Base-by-base conservation (phyloP, 1,284 basidiomycete genomes). In the Rhodotorula sp. region DNA sequence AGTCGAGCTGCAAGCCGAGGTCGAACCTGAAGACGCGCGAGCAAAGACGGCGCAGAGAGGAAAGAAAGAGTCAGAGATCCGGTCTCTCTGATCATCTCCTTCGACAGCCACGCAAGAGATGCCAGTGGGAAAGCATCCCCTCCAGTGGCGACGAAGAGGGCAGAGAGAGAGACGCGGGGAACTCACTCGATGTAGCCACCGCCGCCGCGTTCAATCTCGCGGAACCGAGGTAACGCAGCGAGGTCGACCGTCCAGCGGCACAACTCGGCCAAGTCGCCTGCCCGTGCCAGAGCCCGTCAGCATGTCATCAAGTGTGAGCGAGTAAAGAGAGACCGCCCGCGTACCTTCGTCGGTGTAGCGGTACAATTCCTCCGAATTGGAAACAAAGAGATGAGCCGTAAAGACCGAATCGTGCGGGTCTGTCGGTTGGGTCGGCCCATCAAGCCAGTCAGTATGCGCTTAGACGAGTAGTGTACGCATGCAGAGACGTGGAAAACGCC, bases 241-340 rank as follows among this genome's bases (percentile, higher is more conserved):
- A 92, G 83, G 80, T 92, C 89, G 57, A 92, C 90, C 12, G 88
- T 90, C 91, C 91, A 92, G 81, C 90, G 88, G 83, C 91, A 92
- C 65, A 92, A 82, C 49, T 74, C 72, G 47, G 56, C 74, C 65
- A 77, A 64, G 62, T 73, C 66, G 45, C 64, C 72, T 83, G 78
- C 90, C 2, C 38, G 38, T 1, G 10, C 8, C 38, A 43, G 38
- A 16, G 12, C 4, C 3, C 26, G 54, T 45, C 28, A 26, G 23
- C 14, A 50, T n/a, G n/a, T 8, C 5, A 16, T 8, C n/a, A 38
- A 12, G 10, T 43, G 38, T 14, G 8, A 1, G 10, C 6, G 55
- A 4, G 31, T 5, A 28, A n/a, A n/a, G 18, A 65, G 23, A 45
- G 15, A 15, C 10, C 1, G 23, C 19, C 28, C 28, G 63, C 69